phyloP scores from a whole-genome alignment of 73 alveolate species.

The Stentor coeruleus region DNA sequence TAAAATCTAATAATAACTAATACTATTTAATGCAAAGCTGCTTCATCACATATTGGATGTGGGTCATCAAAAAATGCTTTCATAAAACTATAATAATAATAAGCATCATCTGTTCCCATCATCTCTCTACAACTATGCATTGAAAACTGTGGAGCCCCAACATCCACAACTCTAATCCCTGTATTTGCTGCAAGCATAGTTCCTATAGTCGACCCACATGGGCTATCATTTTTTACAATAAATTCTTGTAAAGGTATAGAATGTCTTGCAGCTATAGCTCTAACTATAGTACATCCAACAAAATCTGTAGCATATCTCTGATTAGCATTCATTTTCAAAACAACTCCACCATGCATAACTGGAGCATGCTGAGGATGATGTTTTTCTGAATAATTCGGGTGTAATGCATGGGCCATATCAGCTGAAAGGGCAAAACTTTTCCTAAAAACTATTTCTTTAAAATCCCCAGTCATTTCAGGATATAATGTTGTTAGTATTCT shows the following conservation, averaged over 20 bases:
- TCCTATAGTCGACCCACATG: slow-evolving; percentile 91
- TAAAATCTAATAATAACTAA: too few species aligned
- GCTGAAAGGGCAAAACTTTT: background rate
- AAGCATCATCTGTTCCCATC: slow-evolving; percentile 28
- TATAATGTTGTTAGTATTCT: background rate
- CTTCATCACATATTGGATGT: too few species aligned
- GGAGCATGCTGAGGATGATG: slow-evolving; percentile 84
- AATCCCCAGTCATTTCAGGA: background rate
- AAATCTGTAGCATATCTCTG: too few species aligned
- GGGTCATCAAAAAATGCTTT: too few species aligned
- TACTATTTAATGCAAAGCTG: too few species aligned
- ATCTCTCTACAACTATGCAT: slow-evolving; percentile 78
- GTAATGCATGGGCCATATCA: background rate
- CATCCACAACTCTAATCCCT: slow-evolving; percentile 81
- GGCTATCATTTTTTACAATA: slow-evolving; percentile 80
- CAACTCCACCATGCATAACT: slow-evolving; percentile 90
- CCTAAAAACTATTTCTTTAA: background rate
- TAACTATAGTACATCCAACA: slow-evolving; percentile 54
- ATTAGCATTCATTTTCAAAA: slow-evolving; percentile 84
- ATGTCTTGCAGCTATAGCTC: slow-evolving; percentile 50
- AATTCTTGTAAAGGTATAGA: slow-evolving; percentile 73
- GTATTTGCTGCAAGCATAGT: slow-evolving; percentile 65
- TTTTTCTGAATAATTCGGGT: slow-evolving; percentile 24
- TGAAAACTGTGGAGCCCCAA: slow-evolving; percentile 85
- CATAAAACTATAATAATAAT: too few species aligned